Evolutionary conservation across 495 filamentous ascomycete species (phyloP).

Genomic region (Talaromyces liani): DNA sequence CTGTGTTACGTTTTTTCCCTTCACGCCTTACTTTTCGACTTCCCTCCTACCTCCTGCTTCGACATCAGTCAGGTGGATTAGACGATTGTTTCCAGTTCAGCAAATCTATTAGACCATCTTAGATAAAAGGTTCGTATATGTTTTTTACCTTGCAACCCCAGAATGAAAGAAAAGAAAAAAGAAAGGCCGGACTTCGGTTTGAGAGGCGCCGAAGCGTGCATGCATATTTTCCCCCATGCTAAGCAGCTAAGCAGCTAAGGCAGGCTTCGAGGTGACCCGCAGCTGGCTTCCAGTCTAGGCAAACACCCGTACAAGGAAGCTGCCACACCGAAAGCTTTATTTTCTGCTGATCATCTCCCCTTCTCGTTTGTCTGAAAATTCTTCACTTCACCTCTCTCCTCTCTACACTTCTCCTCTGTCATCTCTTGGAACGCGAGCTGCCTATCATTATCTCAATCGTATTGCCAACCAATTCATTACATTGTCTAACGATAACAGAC

Average conservation of each 20-base stretch:
- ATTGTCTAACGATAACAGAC: neutral
- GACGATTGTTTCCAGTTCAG: neutral
- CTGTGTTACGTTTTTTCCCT: neutral
- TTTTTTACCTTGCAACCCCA: neutral
- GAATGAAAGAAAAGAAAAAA: neutral
- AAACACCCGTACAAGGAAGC: neutral
- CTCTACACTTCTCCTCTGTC: neutral
- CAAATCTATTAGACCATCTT: neutral
- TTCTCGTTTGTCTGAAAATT: neutral
- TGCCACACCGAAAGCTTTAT: conserved; percentile 19
- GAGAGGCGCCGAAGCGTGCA: neutral
- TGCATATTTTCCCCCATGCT: neutral
- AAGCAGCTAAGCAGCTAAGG: no score
- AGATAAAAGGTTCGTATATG: neutral
- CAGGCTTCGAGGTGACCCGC: neutral
- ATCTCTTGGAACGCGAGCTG: neutral
- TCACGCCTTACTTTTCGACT: neutral
- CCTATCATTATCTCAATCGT: neutral
- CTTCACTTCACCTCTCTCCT: conserved; percentile 8
- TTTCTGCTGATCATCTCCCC: conserved; percentile 10
- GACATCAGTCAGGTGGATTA: neutral
- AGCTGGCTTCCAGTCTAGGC: neutral
- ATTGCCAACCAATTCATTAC: neutral
- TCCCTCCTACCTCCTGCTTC: neutral
- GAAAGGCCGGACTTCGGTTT: neutral